Percentiles rank a stretch among this genome's conserved stretches.
phyloP scores from a whole-genome alignment of 176 grass and related monocot genomes.

The Musa troglodytarum region DNA sequence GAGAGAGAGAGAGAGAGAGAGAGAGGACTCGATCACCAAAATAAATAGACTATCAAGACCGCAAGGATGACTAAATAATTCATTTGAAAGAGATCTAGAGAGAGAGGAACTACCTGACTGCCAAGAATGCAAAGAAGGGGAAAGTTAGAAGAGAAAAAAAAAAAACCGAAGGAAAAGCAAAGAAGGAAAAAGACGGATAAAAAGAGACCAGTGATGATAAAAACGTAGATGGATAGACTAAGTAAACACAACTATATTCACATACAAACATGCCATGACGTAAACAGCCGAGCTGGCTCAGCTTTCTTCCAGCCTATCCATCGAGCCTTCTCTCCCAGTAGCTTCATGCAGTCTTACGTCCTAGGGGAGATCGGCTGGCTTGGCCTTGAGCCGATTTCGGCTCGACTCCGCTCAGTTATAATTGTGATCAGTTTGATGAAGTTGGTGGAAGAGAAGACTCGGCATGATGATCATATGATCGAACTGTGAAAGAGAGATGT shows the following conservation, averaged over 20 bases:
- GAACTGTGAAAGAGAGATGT: no score
- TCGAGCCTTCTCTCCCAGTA: not conserved
- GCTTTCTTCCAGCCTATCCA: not conserved
- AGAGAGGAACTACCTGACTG: not conserved
- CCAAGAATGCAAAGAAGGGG: not conserved
- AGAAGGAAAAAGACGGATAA: not conserved
- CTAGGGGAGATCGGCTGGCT: no score
- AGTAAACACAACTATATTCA: not conserved
- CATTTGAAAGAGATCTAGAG: not conserved
- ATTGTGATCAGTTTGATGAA: no score
- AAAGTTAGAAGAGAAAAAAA: not conserved
- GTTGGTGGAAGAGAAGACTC: no score
- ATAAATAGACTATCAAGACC: no score
- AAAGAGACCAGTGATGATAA: not conserved
- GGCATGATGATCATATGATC: no score
- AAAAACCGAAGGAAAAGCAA: not conserved
- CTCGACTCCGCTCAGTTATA: no score
- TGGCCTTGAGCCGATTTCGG: no score
- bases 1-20: no score
- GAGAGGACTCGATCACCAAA: no score
- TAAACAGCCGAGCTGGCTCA: not conserved
- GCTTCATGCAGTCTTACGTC: not conserved
- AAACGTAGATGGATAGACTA: not conserved
- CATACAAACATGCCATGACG: conserved; percentile 1
- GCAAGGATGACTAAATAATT: no score